Percentiles rank a stretch among this genome's conserved stretches.
Conservation (phyloP, 768 basidiomycete genomes). For the Amanita muscaria region DNA sequence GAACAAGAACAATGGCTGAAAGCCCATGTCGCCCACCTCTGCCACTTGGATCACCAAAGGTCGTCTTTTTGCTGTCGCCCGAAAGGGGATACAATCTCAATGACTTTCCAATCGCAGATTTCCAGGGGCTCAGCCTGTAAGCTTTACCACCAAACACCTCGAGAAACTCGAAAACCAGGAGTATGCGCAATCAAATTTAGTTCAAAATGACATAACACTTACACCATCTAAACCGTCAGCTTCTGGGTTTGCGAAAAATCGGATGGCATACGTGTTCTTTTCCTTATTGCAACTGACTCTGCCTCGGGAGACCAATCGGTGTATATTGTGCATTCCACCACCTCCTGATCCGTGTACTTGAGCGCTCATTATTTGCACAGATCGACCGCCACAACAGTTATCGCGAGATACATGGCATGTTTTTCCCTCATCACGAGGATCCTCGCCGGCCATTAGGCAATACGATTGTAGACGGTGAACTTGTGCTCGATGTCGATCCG, state of each 20-base stretch:
- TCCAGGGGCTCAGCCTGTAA: constrained; percentile 94
- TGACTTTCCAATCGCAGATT: constrained; percentile 43
- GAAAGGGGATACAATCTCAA: not conserved
- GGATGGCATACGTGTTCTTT: constrained; percentile 86
- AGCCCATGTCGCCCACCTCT: constrained; percentile 51
- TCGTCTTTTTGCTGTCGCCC: constrained; percentile 21
- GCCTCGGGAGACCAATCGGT: constrained; percentile 45
- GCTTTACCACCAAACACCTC: constrained; percentile 67
- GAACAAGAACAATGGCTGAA: constrained; percentile 63
- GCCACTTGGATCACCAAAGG: constrained; percentile 58
- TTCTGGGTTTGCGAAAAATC: constrained; percentile 99
- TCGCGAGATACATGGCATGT: constrained; percentile 64
- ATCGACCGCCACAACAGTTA: constrained; percentile 93
- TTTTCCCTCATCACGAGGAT: constrained; percentile 84
- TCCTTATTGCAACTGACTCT: constrained; percentile 62
- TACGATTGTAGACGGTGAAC: constrained; percentile 87
- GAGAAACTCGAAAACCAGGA: constrained; percentile 75
- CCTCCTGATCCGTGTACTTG: not conserved
- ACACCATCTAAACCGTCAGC: constrained; percentile 30
- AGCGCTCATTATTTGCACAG: constrained; percentile 30
- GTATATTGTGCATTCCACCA: constrained; percentile 56
- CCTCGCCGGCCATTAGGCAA: constrained; percentile 59
- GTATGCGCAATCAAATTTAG: constrained; percentile 48
- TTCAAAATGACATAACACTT: no score
- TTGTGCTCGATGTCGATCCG: constrained; percentile 86